Base-by-base conservation (phyloP, 495 filamentous ascomycete genomes). In the Aspergillus coremiiformis region DNA sequence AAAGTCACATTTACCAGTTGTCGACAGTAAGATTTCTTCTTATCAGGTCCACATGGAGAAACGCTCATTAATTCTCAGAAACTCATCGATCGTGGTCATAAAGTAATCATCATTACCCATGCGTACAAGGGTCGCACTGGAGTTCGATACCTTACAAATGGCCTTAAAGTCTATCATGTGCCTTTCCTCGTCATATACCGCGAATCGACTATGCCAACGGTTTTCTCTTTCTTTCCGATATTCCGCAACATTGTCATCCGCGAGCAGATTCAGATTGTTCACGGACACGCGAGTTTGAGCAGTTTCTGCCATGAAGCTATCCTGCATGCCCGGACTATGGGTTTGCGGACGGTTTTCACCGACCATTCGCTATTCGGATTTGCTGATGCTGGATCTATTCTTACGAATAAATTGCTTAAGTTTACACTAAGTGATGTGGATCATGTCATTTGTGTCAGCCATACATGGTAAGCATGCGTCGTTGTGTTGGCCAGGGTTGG, bases 311-410 rank as follows among this genome's bases (percentile, higher is more conserved):
- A 91, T 59, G 93, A 98, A 70, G 91, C 89, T 19, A 95, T 98
- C 54, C 73, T 98, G 21, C 93, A 98, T 71, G 93, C 87, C 0
- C 78, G 93, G 48, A 98, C 94, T 2, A 98, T 98, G 93, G 90
- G 94, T 2, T 63, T 98, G 52, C 82, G 89, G 35, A 96, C 93
- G 0, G 92, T 95, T 27, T 97, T 96, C 61, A 97, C 93, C 3
- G 93, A 98, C 68, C 93, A 98, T 68, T 94, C 88, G n/a, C 75
- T 98, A 4, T 96, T 97, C 66, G 93, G 93, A 6, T 98, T 98
- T 66, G 91, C 93, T 24, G 93, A 97, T 69, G 91, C 93, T 6
- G 94, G 81, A 2, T 96, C 92, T 53, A 98, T 98, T 49, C 71
- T 98, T 23, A 90, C 94, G 9, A 98, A 98, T 64, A 98, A 98